These are phyloP conservation scores for Xylariales sp. DNA, from an alignment of 2,329 filamentous ascomycete genomes.

Conservation along the genomic window DNA sequence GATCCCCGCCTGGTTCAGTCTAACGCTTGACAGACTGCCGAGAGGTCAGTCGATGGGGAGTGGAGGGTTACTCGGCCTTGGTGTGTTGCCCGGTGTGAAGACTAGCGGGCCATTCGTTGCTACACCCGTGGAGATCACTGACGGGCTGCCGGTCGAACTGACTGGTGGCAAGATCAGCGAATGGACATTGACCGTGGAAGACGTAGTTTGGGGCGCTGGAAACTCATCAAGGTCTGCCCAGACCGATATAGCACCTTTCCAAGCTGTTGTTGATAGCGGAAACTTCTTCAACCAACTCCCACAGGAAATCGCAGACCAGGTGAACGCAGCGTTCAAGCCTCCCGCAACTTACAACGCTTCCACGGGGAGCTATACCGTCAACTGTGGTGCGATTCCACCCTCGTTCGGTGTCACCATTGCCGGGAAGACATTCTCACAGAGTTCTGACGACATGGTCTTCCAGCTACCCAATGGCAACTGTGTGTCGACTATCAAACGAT, in stretches of 20 bases:
- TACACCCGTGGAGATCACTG: constrained; percentile 12
- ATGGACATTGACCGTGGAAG: constrained; percentile 19
- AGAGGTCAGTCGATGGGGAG: constrained; percentile 1
- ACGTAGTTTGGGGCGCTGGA: constrained; percentile 10
- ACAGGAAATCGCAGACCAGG: constrained; percentile 3
- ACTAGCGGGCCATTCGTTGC: constrained; percentile 13
- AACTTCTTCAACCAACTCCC: constrained; percentile 21
- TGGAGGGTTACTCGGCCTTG: constrained; percentile 11
- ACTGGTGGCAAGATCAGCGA: constrained; percentile 23
- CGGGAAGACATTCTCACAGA: constrained; percentile 7
- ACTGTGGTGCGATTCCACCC: constrained; percentile 11
- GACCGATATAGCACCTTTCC: constrained; percentile 3
- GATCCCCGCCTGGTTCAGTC: constrained; percentile 14
- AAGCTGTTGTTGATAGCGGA: constrained; percentile 20
- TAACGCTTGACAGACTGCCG: constrained; percentile 14
- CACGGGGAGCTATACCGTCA: constrained; percentile 5
- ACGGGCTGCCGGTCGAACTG: constrained; percentile 11
- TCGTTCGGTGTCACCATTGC: constrained; percentile 17
- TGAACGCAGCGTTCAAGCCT: constrained; percentile 15
- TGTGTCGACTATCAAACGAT: constrained; percentile 18
- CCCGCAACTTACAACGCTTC: constrained; percentile 7
- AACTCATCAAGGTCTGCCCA: background rate
- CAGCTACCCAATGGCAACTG: constrained; percentile 15
- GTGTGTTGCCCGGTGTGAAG: constrained; percentile 2
- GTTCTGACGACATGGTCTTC: constrained; percentile 16